These are phyloP conservation scores for Aspergillus sp. DNA, from an alignment of 2,329 filamentous ascomycete genomes.

Conservation along the genomic window DNA sequence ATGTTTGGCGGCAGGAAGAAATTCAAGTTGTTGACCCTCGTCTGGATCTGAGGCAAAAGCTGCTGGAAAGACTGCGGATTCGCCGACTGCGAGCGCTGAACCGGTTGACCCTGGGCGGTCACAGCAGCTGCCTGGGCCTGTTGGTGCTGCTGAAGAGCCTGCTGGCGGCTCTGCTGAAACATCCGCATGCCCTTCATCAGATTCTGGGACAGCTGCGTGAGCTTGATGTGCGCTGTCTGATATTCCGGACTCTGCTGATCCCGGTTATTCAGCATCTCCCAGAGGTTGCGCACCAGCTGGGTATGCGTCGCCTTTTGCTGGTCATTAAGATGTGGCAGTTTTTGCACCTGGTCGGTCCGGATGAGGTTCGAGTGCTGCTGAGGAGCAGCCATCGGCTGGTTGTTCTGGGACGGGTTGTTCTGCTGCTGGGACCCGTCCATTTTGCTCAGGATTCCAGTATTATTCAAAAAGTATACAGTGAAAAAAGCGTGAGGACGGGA, in stretches of 20 bases:
- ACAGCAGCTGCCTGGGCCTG: constrained; percentile 16
- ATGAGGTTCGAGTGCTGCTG: constrained; percentile 42
- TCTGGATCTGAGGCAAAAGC: constrained; percentile 39
- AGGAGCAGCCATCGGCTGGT: constrained; percentile 24
- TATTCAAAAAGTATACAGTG: too few relatives aligned
- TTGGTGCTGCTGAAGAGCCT: constrained; percentile 23
- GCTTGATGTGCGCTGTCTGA: constrained; percentile 42
- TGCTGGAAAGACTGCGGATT: constrained; percentile 35
- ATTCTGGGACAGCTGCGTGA: constrained; percentile 44
- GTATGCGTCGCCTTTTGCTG: constrained; percentile 50
- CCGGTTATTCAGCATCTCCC: constrained; percentile 44
- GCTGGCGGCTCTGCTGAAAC: constrained; percentile 36
- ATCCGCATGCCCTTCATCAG: constrained; percentile 46
- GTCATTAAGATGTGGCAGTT: constrained; percentile 46
- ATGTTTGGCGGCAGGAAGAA: constrained; percentile 41
- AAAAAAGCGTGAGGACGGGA: too few relatives aligned
- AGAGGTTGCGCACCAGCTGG: constrained; percentile 46
- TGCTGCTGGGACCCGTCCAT: constrained; percentile 30
- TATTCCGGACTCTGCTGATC: constrained; percentile 44
- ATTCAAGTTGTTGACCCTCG: constrained; percentile 37
- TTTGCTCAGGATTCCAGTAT: constrained; percentile 1
- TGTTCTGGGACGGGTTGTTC: constrained; percentile 17
- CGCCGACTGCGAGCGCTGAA: constrained; percentile 25
- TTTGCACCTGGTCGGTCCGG: constrained; percentile 46
- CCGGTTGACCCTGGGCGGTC: constrained; percentile 13